Evolutionary conservation across 2,329 filamentous ascomycete species (phyloP), one percentile per base, ranked within the genome.

Genomic region (Microsporum ferrugineum): DNA sequence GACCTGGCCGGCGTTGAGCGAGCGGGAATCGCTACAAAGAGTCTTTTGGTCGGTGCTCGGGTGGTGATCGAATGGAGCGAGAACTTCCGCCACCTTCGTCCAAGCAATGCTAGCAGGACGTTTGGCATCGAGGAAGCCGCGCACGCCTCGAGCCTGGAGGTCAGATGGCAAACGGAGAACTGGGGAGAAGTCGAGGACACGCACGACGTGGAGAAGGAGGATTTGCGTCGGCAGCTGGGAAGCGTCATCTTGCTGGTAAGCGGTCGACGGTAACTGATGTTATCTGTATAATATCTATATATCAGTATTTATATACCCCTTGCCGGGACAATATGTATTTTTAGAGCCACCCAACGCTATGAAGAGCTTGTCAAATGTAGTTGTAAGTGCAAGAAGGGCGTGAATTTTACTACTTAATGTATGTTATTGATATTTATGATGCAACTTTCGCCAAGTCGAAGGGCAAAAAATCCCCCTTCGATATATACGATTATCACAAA

Each of bases 141-240:
- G 0, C 79, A 82, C 68, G 87, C 88, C 12, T 85, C 87, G 4
- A 96, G 83, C 68, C 73, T 95, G 47, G 94, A 99, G 78, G 89
- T 96, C 14, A 81, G 84, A 65, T 96, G 90, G 87, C 94, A 99
- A 81, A 95, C 87, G 0, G 78, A 82, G 33, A 86, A 88, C 75
- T 97, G 94, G 92, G 94, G 94, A 6, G 91, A 96, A 78, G 94
- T 99, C 0, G 94, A 99, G 73, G 91, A 99, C 75, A 96, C 91
- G 33, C 94, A 99, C 75, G 94, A 99, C 78, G 94, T 99, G 0
- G 88, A 95, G 69, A 88, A 86, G 73, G 92, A 95, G 74, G 94
- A 99, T 74, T 68, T 97, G 66, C 83, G 84, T 71, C 82, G 92
- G 69, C 94, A 97, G 76, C 77, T 97, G 63, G 94, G 92, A 12